Evolutionary conservation across 306 rosid species (phyloP), one percentile per base, ranked within the genome.

Genomic region (Canavalia gladiata): DNA sequence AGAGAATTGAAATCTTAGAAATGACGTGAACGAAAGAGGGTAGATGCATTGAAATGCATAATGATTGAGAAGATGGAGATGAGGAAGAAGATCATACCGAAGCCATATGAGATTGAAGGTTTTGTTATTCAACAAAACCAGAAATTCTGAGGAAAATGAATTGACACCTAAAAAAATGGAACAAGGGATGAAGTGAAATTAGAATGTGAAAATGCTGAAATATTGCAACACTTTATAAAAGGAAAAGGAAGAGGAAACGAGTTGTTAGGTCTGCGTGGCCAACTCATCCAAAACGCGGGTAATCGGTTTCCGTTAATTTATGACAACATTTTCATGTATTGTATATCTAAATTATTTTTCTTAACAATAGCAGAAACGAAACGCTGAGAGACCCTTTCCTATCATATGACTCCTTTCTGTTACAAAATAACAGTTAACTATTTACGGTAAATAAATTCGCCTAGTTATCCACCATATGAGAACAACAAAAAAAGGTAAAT

Each of bases 101-200:
- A 54, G 87, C 74, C 90, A 87, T 18, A 18, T 87, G 79, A 35
- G 72, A 84, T 80, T 31, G 81, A 59, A 68, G 39, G 31, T 41
- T 78, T 42, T 72, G 56, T 30, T 52, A 70, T 62, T 31, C 46
- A 71, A 77, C 65, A 39, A 42, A 1, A 42, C 11, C 4, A 10
- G 81, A 78, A 71, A 39, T 59, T 25, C 0, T 28, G n/a, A 68
- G 11, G 64, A 64, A 35, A 64, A 30, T 9, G 28, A 47, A 80
- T 30, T 12, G 58, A 25, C 7, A 11, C 8, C 39, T 10, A 10
- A 41, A 29, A 78, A 29, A 49, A 82, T 52, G 58, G 60, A 13
- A 46, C 6, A 25, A 28, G 49, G 33, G 65, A 25, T 31, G 56
- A 43, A 64, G 62, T 41, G 50, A 85, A 56, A 68, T 2, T 80